Evolutionary conservation across 2,329 filamentous ascomycete genomes (phyloP).

Genomic region (Aotearoamyces nothofagi): DNA sequence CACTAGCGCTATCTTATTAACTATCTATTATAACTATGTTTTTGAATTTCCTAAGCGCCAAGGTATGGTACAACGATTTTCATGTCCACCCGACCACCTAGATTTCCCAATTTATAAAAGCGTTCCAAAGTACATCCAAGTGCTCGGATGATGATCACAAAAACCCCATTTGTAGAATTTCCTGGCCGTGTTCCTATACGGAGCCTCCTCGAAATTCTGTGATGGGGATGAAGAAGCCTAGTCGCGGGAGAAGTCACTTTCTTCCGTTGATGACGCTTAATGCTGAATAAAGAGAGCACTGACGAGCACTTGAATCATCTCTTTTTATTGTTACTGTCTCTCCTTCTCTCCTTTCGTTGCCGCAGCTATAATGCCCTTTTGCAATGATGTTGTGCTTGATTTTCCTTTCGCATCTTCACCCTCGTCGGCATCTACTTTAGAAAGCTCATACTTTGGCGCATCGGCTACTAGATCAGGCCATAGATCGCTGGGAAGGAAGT

Average conservation of each 20-base stretch:
- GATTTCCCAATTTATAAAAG: too few relatives aligned
- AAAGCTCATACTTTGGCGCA: not conserved
- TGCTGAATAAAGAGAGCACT: constrained; percentile 49
- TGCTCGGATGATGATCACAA: constrained; percentile 17
- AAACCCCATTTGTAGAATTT: constrained; percentile 6
- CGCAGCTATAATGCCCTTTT: not conserved
- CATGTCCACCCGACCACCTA: constrained; percentile 5
- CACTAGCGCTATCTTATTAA: too few relatives aligned
- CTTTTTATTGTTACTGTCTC: constrained; percentile 1
- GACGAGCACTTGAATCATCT: constrained; percentile 24
- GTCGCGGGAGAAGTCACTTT: too few relatives aligned
- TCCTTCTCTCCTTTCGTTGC: not conserved
- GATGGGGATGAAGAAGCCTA: constrained; percentile 19
- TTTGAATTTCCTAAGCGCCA: too few relatives aligned
- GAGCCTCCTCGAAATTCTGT: constrained; percentile 24
- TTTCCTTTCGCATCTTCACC: not conserved
- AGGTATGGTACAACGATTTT: constrained; percentile 1
- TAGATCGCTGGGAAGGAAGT: constrained; percentile 75
- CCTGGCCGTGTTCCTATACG: constrained; percentile 10
- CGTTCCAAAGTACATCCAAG: too few relatives aligned
- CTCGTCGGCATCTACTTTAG: too few relatives aligned
- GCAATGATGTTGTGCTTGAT: not conserved
- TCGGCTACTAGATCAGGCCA: constrained; percentile 43
- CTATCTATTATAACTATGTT: too few relatives aligned
- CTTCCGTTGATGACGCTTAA: constrained; percentile 11